Evolutionary conservation across 2,329 filamentous ascomycete genomes (phyloP).

Genomic region (Aspergillus sp.): DNA sequence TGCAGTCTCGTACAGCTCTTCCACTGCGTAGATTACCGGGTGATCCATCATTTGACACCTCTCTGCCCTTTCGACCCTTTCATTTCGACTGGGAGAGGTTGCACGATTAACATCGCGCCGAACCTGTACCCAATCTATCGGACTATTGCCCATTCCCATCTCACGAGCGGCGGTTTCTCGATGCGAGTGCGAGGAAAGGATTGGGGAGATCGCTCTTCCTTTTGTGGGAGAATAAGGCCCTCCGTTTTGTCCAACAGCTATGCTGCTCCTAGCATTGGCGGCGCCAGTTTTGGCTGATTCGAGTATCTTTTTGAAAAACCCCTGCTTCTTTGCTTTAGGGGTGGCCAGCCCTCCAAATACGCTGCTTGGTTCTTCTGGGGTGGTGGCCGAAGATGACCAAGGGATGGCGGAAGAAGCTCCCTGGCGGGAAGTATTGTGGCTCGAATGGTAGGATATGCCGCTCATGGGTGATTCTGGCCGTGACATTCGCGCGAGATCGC

Average conservation of each 20-base stretch:
- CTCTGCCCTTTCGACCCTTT: slow-evolving; percentile 79
- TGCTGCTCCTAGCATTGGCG: slow-evolving; percentile 82
- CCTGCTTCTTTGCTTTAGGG: slow-evolving; percentile 78
- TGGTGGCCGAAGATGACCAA: slow-evolving; percentile 45
- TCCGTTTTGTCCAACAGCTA: slow-evolving; percentile 62
- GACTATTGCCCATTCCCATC: slow-evolving; percentile 61
- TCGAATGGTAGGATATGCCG: slow-evolving; percentile 87
- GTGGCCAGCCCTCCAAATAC: slow-evolving; percentile 74
- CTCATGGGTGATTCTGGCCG: slow-evolving; percentile 61
- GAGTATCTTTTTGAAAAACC: slow-evolving; percentile 93
- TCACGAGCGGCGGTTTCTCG: slow-evolving; percentile 64
- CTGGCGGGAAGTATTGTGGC: slow-evolving; percentile 64
- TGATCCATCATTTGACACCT: slow-evolving; percentile 94
- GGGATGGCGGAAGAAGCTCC: slow-evolving; percentile 65
- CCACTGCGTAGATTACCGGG: slow-evolving; percentile 82
- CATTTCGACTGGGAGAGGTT: slow-evolving; percentile 87
- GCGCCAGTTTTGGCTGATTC: slow-evolving; percentile 93
- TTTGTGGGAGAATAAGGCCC: slow-evolving; percentile 51
- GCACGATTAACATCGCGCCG: slow-evolving; percentile 93
- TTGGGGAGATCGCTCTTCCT: slow-evolving; percentile 46
- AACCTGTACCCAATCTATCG: slow-evolving; percentile 93
- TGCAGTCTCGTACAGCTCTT: slow-evolving; percentile 79
- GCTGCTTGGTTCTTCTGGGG: slow-evolving; percentile 62
- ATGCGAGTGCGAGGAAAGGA: slow-evolving; percentile 30
- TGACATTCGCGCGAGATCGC: slow-evolving; percentile 35